Conservation (phyloP, 2,329 filamentous ascomycete species). For the Ascosphaera acerosa region DNA sequence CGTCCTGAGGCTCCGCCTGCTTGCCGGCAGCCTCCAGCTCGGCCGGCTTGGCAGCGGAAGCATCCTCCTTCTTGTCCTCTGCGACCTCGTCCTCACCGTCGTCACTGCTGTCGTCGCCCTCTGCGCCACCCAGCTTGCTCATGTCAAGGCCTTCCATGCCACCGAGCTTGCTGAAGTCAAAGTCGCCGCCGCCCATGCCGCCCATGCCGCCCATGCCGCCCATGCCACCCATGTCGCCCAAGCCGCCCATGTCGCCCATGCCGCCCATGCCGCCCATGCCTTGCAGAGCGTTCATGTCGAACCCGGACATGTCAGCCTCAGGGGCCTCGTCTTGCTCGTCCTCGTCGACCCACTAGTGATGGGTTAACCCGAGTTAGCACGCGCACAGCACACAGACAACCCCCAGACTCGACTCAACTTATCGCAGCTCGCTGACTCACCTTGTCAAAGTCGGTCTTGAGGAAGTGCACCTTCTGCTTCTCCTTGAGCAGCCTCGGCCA, state of each 20-base stretch:
- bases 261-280: constrained; percentile 23
- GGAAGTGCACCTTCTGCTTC: constrained; percentile 66
- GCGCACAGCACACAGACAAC: not conserved
- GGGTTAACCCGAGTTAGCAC: not conserved
- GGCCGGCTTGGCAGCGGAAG: constrained; percentile 12
- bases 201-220: constrained; percentile 17
- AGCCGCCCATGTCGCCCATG: constrained; percentile 25
- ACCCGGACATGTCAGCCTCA: constrained; percentile 31
- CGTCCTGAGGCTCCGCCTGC: constrained; percentile 3
- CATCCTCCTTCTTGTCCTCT: too few relatives aligned
- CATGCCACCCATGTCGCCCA: constrained; percentile 13
- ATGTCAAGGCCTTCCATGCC: constrained; percentile 55
- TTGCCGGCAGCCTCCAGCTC: constrained; percentile 19
- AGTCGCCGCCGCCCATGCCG: constrained; percentile 14
- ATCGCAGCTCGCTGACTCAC: constrained; percentile 18
- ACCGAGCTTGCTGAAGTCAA: constrained; percentile 18
- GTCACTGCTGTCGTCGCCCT: constrained; percentile 26
- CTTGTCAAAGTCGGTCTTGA: constrained; percentile 99
- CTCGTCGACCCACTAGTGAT: constrained; percentile 63
- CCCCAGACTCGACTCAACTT: not conserved
- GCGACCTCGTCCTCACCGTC: constrained; percentile 14
- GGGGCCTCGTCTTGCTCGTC: constrained; percentile 84
- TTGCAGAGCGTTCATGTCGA: not conserved
- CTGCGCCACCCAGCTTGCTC: constrained; percentile 46
- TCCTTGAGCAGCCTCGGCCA: constrained; percentile 93